phyloP scores from a whole-genome alignment of 495 filamentous ascomycete genomes.

The Penicillium mononematosum region DNA sequence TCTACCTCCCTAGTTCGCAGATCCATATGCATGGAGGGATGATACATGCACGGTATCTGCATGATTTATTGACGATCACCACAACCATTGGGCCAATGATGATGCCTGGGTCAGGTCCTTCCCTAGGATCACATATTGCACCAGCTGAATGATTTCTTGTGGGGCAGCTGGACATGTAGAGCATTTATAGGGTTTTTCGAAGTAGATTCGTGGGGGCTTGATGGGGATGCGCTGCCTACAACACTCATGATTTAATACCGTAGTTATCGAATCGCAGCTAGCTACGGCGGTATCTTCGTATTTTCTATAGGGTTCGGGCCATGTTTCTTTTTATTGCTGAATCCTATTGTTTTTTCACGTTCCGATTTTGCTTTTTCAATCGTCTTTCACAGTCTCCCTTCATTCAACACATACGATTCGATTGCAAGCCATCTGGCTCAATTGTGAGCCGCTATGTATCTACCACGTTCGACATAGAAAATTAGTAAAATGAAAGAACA shows the following conservation, averaged over 20 bases:
- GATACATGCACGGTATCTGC: neutral
- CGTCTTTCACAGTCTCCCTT: neutral
- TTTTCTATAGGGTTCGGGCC: neutral
- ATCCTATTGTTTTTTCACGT: neutral
- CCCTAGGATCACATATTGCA: neutral
- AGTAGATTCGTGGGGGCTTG: neutral
- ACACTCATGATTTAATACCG: neutral
- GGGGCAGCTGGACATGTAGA: neutral
- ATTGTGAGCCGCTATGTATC: neutral
- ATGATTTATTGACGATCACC: neutral
- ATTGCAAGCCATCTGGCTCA: neutral
- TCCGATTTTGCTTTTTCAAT: neutral
- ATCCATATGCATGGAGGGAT: conserved; percentile 1
- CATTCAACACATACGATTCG: neutral
- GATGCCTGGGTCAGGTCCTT: neutral
- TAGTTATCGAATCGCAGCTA: neutral
- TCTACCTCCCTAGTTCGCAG: neutral
- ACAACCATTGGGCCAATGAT: neutral
- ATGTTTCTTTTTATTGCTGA: neutral
- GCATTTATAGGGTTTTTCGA: neutral
- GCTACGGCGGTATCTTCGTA: neutral
- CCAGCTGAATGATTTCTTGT: neutral
- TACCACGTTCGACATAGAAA: neutral
- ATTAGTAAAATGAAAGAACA: neutral
- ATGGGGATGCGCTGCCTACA: neutral